Evolutionary conservation across 192 early-diverging fungal species (phyloP), one percentile per base, ranked within the genome.

Genomic region (Tieghemiomyces parasiticus): DNA sequence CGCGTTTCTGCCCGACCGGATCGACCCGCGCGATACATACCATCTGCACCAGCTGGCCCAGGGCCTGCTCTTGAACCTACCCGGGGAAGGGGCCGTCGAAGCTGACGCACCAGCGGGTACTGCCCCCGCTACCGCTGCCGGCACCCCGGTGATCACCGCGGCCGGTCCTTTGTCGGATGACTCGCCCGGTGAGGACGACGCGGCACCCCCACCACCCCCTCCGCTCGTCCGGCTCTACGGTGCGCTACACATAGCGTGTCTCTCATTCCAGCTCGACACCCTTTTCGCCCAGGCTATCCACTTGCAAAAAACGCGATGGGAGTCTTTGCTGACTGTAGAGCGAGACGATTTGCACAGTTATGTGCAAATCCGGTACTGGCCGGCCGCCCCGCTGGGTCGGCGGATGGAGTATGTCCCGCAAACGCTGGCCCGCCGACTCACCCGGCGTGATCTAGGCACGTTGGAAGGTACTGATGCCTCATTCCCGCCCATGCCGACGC

Each of bases 211-310:
- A 16, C 63, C 66, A 8, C 73, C 76, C 32, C 76, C 81, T 14
- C 83, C 84, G 28, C 76, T 91, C 28, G 74, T 85, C 2, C 76
- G 74, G 33, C 67, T 92, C 33, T 88, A 89, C 59, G 82, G 88
- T 60, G 86, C 83, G 70, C 49, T 92, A 56, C 84, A 89, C 44
- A 69, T 72, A 33, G 76, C 85, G 24, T 76, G 81, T 42, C 69
- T 83, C 19, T 81, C 77, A 9, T 69, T 84, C 25, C 75, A 85
- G 60, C 67, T 90, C 12, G 86, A 90, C 45, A 74, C 82, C 10
- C 63, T 92, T n/a, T 71, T 71, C 35, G 72, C 76, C 45, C 83
- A 87, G 70, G 76, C 82, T 0, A 26, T 61, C 25, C 66, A 65
- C 2, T 58, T 75, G 52, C 66, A 51, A 25, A 67, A 66, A 20